Evolutionary conservation across 805 yeast genomes (phyloP).

Genomic region (Blastobotrys chiropterorum): DNA sequence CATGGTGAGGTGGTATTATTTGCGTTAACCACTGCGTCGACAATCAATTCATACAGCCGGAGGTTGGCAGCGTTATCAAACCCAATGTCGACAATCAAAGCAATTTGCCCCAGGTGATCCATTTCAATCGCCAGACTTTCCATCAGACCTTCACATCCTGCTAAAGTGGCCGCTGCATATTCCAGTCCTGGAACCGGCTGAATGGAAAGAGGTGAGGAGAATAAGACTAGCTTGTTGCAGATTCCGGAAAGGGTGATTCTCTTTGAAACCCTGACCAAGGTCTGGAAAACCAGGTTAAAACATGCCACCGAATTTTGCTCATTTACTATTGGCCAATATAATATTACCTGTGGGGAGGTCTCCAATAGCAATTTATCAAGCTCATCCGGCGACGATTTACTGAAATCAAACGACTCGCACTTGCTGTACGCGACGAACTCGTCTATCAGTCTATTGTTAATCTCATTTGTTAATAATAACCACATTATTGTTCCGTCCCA

Average conservation of each 20-base stretch:
- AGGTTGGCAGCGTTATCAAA: slow-evolving; percentile 7
- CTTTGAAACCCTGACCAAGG: neutral
- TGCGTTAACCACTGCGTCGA: slow-evolving; percentile 16
- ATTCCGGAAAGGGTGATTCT: neutral
- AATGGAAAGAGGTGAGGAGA: neutral
- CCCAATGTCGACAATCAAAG: slow-evolving; percentile 13
- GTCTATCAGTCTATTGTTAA: neutral
- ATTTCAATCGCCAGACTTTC: slow-evolving; percentile 27
- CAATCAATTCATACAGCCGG: slow-evolving; percentile 17
- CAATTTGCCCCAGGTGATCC: slow-evolving; percentile 15
- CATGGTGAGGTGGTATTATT: neutral
- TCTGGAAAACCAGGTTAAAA: neutral
- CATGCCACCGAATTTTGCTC: neutral
- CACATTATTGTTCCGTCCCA: too few species aligned
- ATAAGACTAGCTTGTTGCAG: neutral
- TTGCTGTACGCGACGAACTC: neutral
- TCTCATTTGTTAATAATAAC: neutral
- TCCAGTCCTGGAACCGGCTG: slow-evolving; percentile 2
- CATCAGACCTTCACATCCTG: slow-evolving; percentile 30
- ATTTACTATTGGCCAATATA: neutral
- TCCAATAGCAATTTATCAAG: neutral
- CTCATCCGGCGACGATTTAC: neutral
- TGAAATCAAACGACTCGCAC: neutral
- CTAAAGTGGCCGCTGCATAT: slow-evolving; percentile 21
- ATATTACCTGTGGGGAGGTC: neutral